These are phyloP conservation scores for Arctium lappa DNA, from an alignment of 129 eudicot genomes.

Conservation along the genomic window DNA sequence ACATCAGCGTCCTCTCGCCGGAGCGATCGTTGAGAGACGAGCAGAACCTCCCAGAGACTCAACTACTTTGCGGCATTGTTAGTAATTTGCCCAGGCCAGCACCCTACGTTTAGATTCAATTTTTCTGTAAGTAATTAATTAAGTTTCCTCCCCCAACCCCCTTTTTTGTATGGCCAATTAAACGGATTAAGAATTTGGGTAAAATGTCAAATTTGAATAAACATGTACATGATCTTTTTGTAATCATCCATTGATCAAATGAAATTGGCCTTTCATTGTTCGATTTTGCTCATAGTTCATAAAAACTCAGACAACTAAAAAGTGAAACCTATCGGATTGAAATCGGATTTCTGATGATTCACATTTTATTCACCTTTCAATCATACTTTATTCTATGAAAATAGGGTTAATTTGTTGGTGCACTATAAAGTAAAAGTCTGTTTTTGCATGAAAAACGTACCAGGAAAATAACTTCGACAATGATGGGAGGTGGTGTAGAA, in stretches of 20 bases:
- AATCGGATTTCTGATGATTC: not conserved
- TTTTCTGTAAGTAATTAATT: constrained; percentile 30
- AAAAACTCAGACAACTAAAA: not conserved
- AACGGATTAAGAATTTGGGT: constrained; percentile 20
- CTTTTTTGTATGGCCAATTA: constrained; percentile 22
- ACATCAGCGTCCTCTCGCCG: constrained; percentile 68
- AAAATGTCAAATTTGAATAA: constrained; percentile 3
- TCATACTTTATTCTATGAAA: not conserved
- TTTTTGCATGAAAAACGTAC: not conserved
- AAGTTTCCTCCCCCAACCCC: constrained; percentile 6
- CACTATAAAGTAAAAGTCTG: not conserved
- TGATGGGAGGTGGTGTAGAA: not conserved
- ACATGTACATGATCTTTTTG: constrained; percentile 11
- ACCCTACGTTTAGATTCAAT: constrained; percentile 42
- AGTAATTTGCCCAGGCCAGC: constrained; percentile 52
- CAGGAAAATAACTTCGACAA: not conserved
- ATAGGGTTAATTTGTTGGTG: not conserved
- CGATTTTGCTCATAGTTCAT: not conserved
- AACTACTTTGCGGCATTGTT: constrained; percentile 58
- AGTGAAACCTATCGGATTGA: not conserved
- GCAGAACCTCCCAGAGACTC: constrained; percentile 51
- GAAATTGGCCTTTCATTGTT: constrained; percentile 12
- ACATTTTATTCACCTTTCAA: not conserved
- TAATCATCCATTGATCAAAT: constrained; percentile 14
- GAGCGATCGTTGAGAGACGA: constrained; percentile 75